Evolutionary conservation across 2,329 filamentous ascomycete genomes (phyloP).

Genomic region (Aspergillus pseudoglaucus): DNA sequence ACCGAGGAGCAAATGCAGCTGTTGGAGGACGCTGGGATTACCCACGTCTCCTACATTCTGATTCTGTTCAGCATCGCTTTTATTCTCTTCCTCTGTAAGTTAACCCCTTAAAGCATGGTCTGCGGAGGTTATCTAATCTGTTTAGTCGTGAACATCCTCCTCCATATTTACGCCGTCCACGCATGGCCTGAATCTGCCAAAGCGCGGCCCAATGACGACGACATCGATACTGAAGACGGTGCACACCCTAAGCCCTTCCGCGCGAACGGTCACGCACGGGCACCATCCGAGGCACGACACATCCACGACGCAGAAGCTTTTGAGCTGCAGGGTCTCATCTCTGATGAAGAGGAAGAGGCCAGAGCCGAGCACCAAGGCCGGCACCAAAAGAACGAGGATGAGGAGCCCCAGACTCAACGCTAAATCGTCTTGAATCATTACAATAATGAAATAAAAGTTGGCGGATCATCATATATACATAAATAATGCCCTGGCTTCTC

Average conservation of each 20-base stretch:
- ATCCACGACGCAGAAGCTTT: slow-evolving; percentile 84
- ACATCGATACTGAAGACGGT: slow-evolving; percentile 11
- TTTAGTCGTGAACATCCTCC: slow-evolving; percentile 70
- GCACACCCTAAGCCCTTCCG: slow-evolving; percentile 10
- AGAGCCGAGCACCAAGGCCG: slow-evolving; percentile 11
- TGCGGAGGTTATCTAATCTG: slow-evolving; percentile 4
- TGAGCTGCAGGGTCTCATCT: slow-evolving; percentile 83
- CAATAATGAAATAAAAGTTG: neutral
- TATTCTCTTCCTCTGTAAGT: slow-evolving; percentile 74
- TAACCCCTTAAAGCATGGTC: neutral
- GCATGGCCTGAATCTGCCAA: slow-evolving; percentile 39
- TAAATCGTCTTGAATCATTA: no score
- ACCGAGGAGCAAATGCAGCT: slow-evolving; percentile 93
- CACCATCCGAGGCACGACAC: slow-evolving; percentile 39
- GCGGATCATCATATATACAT: no score
- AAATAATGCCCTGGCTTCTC: no score
- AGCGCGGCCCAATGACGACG: slow-evolving; percentile 5
- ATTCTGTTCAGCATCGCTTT: slow-evolving; percentile 89
- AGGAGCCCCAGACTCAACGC: slow-evolving; percentile 12
- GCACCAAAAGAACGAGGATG: slow-evolving; percentile 25
- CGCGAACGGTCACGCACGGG: slow-evolving; percentile 41
- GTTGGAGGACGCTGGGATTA: slow-evolving; percentile 65
- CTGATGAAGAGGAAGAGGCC: slow-evolving; percentile 67
- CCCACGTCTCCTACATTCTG: slow-evolving; percentile 85
- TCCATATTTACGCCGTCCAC: slow-evolving; percentile 71